Conservation (phyloP, 495 filamentous ascomycete genomes). For the Hypoxylon lienhwacheense region DNA sequence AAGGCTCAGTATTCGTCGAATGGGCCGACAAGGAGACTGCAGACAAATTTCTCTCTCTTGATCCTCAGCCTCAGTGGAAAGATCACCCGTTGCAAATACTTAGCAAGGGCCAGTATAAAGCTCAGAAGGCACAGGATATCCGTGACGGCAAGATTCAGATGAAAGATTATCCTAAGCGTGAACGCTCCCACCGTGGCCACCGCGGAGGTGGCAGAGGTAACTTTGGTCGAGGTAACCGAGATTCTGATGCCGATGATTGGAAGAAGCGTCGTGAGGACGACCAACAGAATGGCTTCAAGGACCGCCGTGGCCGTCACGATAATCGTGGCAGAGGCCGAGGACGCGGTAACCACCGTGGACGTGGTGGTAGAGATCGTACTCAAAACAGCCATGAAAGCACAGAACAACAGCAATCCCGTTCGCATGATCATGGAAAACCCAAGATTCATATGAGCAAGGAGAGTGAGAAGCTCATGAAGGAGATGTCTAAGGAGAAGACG, state of each 20-base stretch:
- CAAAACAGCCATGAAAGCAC: conserved; percentile 40
- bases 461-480: conserved; percentile 32
- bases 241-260: conserved; percentile 63
- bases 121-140: conserved; percentile 65
- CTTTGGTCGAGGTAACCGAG: conserved; percentile 34
- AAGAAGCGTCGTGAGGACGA: conserved; percentile 67
- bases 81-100: conserved; percentile 71
- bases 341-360: conserved; percentile 37
- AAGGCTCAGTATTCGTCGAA: conserved; percentile 94
- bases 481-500: conserved; percentile 11
- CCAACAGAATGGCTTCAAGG: conserved; percentile 62
- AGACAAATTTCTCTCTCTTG: conserved; percentile 72
- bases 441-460: conserved; percentile 43
- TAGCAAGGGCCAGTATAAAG: conserved; percentile 85
- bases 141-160: conserved; percentile 64
- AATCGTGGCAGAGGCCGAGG: conserved; percentile 47
- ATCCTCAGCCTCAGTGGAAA: conserved; percentile 82
- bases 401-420: conserved; percentile 32
- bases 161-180: conserved; percentile 32
- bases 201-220: conserved; percentile 39
- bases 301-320: conserved; percentile 36
- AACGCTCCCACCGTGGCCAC: conserved; percentile 33
- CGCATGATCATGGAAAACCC: conserved; percentile 35
- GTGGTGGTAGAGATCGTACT: conserved; percentile 41
- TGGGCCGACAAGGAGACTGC: conserved; percentile 74